phyloP scores from a whole-genome alignment of 257 asterid species.

The Forsythia viridissima region DNA sequence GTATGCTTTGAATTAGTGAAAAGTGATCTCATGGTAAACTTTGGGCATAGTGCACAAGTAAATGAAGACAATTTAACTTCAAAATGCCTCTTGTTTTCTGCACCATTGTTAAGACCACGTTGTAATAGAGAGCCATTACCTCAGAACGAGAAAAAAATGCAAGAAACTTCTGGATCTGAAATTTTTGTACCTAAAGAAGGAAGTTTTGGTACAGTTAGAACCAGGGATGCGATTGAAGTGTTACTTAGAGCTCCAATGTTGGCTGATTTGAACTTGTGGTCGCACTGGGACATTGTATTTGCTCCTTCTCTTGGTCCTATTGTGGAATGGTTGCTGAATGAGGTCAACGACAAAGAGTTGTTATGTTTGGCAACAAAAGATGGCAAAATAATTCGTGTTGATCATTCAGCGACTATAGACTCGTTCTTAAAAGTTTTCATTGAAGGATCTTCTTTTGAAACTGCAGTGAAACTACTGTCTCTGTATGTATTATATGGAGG shows the following conservation, averaged over 20 bases:
- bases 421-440: constrained; percentile 64
- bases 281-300: constrained; percentile 82
- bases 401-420: constrained; percentile 72
- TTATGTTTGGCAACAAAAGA: constrained; percentile 75
- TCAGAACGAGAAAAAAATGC: constrained; percentile 33
- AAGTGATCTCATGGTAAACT: constrained; percentile 35
- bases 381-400: constrained; percentile 80
- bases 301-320: constrained; percentile 93
- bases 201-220: constrained; percentile 42
- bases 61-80: constrained; percentile 39
- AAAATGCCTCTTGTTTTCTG: constrained; percentile 65
- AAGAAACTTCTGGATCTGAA: constrained; percentile 32
- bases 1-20: constrained; percentile 60
- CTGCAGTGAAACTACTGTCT: constrained; percentile 77
- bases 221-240: constrained; percentile 67
- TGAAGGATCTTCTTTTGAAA: constrained; percentile 67
- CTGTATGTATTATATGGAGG: constrained; percentile 83
- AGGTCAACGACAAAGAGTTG: constrained; percentile 67
- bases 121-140: constrained; percentile 30
- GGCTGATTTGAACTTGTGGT: constrained; percentile 74
- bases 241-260: constrained; percentile 87
- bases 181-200: constrained; percentile 39
- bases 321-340: constrained; percentile 81
- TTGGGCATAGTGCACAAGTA: constrained; percentile 34
- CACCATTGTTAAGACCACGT: constrained; percentile 52